These are phyloP conservation scores for Tricholoma matsutake DNA, from an alignment of 768 basidiomycete species.

Conservation along the genomic window DNA sequence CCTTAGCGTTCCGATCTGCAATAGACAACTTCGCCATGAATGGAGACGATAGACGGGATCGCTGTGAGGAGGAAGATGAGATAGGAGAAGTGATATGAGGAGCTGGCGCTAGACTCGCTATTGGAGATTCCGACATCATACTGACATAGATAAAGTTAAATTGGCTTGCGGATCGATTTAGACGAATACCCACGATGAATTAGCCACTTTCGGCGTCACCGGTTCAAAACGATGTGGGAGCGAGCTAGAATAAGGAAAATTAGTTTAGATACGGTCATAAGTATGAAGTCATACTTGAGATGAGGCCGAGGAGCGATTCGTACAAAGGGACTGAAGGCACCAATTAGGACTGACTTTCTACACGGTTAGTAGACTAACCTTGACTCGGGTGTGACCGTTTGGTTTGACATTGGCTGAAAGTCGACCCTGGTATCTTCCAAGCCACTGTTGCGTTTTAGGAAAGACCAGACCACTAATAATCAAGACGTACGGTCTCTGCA, in stretches of 20 bases:
- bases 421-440: slow-evolving; percentile 18
- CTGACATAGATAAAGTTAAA: slow-evolving; percentile 8
- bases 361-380: slow-evolving; percentile 29
- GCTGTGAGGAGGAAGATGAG: slow-evolving; percentile 24
- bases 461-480: neutral
- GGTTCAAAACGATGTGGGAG: slow-evolving; percentile 14
- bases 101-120: slow-evolving; percentile 19
- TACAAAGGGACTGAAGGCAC: slow-evolving; percentile 13
- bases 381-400: slow-evolving; percentile 45
- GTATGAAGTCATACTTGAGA: slow-evolving; percentile 26
- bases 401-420: slow-evolving; percentile 25
- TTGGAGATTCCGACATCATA: slow-evolving; percentile 17
- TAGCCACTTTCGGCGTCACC: slow-evolving; percentile 25
- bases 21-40: slow-evolving; percentile 40
- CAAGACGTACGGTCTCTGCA: slow-evolving; percentile 17
- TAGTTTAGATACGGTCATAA: slow-evolving; percentile 4
- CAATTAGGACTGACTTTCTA: slow-evolving; percentile 3
- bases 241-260: slow-evolving; percentile 2
- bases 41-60: slow-evolving; percentile 42
- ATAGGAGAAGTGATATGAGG: slow-evolving; percentile 29
- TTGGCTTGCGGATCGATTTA: neutral
- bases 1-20: slow-evolving; percentile 21
- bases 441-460: slow-evolving; percentile 14
- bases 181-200: slow-evolving; percentile 14
- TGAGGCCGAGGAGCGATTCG: slow-evolving; percentile 25